phyloP scores from a whole-genome alignment of 2,329 filamentous ascomycete species.

The Calonectria multiphialidica region DNA sequence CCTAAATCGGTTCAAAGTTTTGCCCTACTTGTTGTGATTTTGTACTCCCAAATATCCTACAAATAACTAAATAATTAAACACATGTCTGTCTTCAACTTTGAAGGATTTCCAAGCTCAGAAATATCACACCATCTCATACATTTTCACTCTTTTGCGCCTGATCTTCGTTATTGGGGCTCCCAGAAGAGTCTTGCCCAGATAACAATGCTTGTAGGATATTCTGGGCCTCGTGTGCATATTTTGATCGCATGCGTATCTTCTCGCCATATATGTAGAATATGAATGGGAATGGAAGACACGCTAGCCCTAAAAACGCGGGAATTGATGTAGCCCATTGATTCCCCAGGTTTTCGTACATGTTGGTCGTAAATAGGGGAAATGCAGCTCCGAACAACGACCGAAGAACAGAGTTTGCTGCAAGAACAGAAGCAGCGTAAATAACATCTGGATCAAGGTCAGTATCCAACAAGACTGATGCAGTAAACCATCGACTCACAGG shows the following conservation, averaged over 20 bases:
- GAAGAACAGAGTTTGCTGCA: constrained; percentile 11
- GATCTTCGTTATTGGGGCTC: background rate
- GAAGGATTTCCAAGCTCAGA: too few relatives aligned
- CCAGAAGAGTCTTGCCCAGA: background rate
- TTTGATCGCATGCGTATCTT: background rate
- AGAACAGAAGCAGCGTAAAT: constrained; percentile 11
- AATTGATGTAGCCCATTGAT: constrained; percentile 17
- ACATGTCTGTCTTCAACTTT: too few relatives aligned
- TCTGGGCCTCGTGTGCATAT: background rate
- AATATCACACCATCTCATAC: background rate
- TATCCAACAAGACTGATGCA: background rate
- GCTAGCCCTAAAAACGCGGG: constrained; percentile 1
- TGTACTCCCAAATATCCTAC: too few relatives aligned
- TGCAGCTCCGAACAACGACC: constrained; percentile 14
- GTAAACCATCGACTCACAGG: background rate
- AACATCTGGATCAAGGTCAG: background rate
- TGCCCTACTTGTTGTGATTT: too few relatives aligned
- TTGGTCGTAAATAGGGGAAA: background rate
- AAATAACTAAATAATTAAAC: too few relatives aligned
- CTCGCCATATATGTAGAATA: constrained; percentile 7
- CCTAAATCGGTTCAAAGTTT: too few relatives aligned
- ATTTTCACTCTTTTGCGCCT: background rate
- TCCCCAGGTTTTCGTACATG: constrained; percentile 16
- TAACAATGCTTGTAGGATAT: background rate
- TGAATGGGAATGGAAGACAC: constrained; percentile 2